A percentile compares a stretch with the other conserved stretches of the same genome.
These are phyloP conservation scores for Mortierella sp. DNA, from an alignment of 371 early-diverging fungal genomes.

Conservation along the genomic window DNA sequence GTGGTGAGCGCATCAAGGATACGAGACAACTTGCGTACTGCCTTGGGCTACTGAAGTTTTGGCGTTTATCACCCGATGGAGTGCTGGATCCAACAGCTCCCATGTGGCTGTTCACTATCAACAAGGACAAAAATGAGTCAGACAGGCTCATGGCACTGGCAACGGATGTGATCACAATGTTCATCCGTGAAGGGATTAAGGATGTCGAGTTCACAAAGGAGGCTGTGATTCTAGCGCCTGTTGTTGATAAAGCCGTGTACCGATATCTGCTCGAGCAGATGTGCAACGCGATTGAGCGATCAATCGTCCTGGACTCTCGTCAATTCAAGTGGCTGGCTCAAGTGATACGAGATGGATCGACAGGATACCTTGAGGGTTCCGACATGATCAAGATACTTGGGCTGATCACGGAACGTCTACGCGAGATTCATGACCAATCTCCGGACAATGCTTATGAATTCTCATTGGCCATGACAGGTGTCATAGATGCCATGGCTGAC, in stretches of 20 bases:
- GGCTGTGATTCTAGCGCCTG: background rate
- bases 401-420: no score
- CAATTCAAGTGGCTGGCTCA: constrained; percentile 3
- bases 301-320: background rate
- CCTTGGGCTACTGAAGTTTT: no score
- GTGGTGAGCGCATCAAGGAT: no score
- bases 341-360: background rate
- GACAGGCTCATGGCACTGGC: background rate
- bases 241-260: background rate
- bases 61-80: no score
- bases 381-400: background rate
- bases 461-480: no score
- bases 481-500: no score
- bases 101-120: no score
- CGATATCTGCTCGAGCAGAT: background rate
- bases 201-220: background rate
- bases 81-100: no score
- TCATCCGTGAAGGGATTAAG: constrained; percentile 3
- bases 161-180: background rate
- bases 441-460: no score
- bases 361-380: background rate
- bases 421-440: no score
- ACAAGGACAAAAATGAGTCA: no score
- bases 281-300: background rate
- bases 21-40: no score